Base-by-base conservation (phyloP, 2,329 filamentous ascomycete species). In the Penicillium sp. region DNA sequence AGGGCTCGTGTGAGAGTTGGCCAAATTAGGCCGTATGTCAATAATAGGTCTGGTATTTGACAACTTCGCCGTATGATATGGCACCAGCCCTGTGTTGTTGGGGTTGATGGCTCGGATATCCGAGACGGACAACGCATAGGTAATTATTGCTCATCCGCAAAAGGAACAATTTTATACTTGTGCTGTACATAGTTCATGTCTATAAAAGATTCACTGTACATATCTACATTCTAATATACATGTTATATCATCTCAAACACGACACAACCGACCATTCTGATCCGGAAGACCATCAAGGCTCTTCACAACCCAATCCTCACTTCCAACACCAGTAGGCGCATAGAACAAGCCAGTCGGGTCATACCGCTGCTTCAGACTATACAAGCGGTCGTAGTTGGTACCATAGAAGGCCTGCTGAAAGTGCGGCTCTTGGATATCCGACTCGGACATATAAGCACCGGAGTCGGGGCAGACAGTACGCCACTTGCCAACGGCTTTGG, bases 321-420 rank as follows among this genome's bases (percentile, higher is more conserved):
- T 83, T 0, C 82, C 82, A 3, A 86, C 82, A 6, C 71, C 79
- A n/a, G 75, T 80, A 4, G 63, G 67, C 1, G 74, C 79, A 58
- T 82, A 85, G 54, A 86, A 82, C 7, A 85, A 57, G 2, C 68
- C 63, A 0, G 71, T 65, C 0, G 80, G 80, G 60, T 86, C 84
- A 62, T 79, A 84, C 65, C 76, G 79, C 35, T 72, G 65, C 77
- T 86, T 86, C 31, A 85, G 73, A 15, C 56, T 41, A 21, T 63
- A 67, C 43, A 74, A 52, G 0, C 65, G 63, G 0, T 42, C 42
- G 45, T 74, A 74, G 55, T 71, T 69, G 0, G 49, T 54, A 7
- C 69, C 71, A 23, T 70, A 73, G 55, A 72, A 73, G 0, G 69
- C 60, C 56, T 67, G 58, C 59, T 73, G 65, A 62, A 70, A 73